Conservation (phyloP, 257 asterid species). For the Lavandula angustifolia region DNA sequence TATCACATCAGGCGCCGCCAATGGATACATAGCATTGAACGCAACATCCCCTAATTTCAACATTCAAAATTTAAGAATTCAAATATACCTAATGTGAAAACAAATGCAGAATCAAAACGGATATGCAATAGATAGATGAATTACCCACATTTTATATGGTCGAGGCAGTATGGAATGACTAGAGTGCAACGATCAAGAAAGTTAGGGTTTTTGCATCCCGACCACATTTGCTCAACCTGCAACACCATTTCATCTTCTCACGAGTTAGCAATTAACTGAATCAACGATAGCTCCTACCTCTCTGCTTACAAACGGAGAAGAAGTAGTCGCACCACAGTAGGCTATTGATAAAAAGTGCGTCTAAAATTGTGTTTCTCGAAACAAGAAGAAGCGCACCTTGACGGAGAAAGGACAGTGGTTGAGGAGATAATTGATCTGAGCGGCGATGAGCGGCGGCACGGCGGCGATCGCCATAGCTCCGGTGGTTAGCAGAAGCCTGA, state of each 20-base stretch:
- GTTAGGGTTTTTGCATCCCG: constrained; percentile 78
- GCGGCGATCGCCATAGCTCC: constrained; percentile 67
- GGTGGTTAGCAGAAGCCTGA: constrained; percentile 23
- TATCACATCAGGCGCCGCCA: constrained; percentile 83
- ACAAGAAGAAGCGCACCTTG: constrained; percentile 49
- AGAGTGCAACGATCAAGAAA: constrained; percentile 82
- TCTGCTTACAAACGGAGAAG: background rate
- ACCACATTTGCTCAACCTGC: constrained; percentile 90
- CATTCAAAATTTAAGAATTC: constrained; percentile 23
- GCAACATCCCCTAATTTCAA: constrained; percentile 73
- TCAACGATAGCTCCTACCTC: background rate
- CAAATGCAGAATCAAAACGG: background rate
- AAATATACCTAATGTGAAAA: background rate
- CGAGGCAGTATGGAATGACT: constrained; percentile 87
- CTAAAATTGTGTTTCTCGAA: background rate
- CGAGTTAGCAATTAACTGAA: background rate
- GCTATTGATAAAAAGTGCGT: background rate
- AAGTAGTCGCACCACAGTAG: background rate
- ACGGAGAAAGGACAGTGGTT: constrained; percentile 67
- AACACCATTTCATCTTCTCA: constrained; percentile 23
- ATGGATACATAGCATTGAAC: constrained; percentile 75
- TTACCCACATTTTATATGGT: constrained; percentile 64
- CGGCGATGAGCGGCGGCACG: constrained; percentile 80
- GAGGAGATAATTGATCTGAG: constrained; percentile 72
- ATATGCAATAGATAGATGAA: background rate